Evolutionary conservation across 768 basidiomycete genomes (phyloP).

Genomic region (Tephrocybe sp.): DNA sequence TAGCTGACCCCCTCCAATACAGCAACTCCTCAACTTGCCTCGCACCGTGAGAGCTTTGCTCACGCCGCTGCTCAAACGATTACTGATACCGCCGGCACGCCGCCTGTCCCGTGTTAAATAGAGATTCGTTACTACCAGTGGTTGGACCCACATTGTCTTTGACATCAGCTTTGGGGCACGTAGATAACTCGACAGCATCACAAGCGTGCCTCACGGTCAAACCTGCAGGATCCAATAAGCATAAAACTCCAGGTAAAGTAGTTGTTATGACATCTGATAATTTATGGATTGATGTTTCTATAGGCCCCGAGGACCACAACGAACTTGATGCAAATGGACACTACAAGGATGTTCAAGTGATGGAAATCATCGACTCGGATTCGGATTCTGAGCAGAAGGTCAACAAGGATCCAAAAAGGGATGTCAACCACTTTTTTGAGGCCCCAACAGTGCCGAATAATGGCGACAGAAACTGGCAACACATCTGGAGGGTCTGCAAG

Average conservation of each 20-base stretch:
- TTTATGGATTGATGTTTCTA: not conserved
- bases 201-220: too few relatives aligned
- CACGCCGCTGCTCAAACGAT: too few relatives aligned
- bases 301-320: not conserved
- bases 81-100: not conserved
- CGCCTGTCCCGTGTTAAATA: not conserved
- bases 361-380: not conserved
- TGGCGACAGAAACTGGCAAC: not conserved
- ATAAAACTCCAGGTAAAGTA: too few relatives aligned
- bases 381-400: not conserved
- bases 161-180: too few relatives aligned
- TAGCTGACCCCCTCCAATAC: too few relatives aligned
- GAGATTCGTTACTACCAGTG: too few relatives aligned
- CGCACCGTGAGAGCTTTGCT: too few relatives aligned
- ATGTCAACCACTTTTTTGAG: not conserved
- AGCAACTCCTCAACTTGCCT: too few relatives aligned
- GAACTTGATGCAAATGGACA: not conserved
- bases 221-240: too few relatives aligned
- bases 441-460: not conserved
- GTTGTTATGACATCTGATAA: not conserved
- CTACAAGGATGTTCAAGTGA: not conserved
- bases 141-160: not conserved
- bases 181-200: too few relatives aligned
- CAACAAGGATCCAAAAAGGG: not conserved
- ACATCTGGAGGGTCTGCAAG: slow-evolving; percentile 1